These are phyloP conservation scores for Laburnicola sp. DNA, from an alignment of 2,329 filamentous ascomycete genomes.

Conservation along the genomic window DNA sequence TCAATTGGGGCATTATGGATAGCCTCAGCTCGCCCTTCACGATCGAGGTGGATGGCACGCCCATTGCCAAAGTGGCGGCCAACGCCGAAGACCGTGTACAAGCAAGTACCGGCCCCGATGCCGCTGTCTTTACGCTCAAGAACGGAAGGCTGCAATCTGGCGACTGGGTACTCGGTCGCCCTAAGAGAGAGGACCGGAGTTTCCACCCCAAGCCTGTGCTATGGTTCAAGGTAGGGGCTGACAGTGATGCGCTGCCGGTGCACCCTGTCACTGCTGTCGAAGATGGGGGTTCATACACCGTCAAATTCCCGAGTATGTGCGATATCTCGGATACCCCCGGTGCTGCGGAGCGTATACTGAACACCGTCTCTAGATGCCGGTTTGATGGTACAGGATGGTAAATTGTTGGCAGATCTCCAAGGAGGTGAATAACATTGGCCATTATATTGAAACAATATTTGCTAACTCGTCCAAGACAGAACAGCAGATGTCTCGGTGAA, in stretches of 20 bases:
- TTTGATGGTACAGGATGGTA: constrained; percentile 15
- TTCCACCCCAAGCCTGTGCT: constrained; percentile 24
- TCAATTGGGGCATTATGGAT: constrained; percentile 18
- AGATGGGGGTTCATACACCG: constrained; percentile 18
- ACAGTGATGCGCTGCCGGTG: constrained; percentile 11
- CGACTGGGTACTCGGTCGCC: constrained; percentile 23
- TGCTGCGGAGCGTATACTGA: neutral
- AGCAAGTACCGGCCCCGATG: constrained; percentile 20
- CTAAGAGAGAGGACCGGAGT: constrained; percentile 22
- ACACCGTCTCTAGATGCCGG: constrained; percentile 10
- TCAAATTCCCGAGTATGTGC: constrained; percentile 23
- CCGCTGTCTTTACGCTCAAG: constrained; percentile 26
- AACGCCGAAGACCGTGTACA: constrained; percentile 20
- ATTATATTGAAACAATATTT: neutral
- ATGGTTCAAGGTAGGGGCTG: constrained; percentile 24
- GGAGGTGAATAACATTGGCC: constrained; percentile 11
- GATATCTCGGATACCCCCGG: neutral
- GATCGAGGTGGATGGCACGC: constrained; percentile 25
- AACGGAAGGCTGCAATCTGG: constrained; percentile 20
- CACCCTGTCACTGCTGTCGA: constrained; percentile 22
- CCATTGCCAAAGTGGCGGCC: constrained; percentile 19
- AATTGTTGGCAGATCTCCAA: constrained; percentile 16
- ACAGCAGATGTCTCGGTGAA: neutral
- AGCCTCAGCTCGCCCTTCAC: constrained; percentile 22
- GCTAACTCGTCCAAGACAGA: neutral